Evolutionary conservation across 306 rosid genomes (phyloP), one percentile per base, ranked within the genome.

Genomic region (Trifolium fragiferum): DNA sequence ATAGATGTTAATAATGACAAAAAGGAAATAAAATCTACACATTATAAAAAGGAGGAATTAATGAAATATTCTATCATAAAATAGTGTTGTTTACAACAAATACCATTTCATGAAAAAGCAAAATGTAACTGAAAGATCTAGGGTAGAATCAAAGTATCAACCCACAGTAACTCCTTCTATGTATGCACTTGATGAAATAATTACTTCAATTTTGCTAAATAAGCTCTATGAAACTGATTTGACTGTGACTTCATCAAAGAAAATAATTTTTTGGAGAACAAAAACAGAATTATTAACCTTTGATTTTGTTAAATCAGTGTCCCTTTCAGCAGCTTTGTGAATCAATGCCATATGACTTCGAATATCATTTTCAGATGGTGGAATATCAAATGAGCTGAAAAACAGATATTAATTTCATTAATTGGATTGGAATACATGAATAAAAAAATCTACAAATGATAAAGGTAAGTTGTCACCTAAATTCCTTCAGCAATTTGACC

Each of bases 361-460:
- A 80, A 86, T 9, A 78, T 90, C 90, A 61, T 61, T 64, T 46
- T 74, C 86, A 18, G 81, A 88, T 50, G 81, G 88, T 20, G 37
- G 2, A 57, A 78, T 66, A 37, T 80, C 87, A 83, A 71, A 86
- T 46, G 81, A 72, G 51, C 90, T 88, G 80, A 84, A 86, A 78
- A 41, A 68, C 10, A 84, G 51, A 62, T 8, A 72, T 38, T 44
- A 44, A 4, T 44, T 46, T 69, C 53, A 83, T 25, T 19, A 21
- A 79, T 61, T 10, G 68, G 77, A 73, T 47, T 38, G 50, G 47
- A 41, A 76, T 59, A 21, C 27, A 68, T 4, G 21, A 63, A 68
- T 21, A 68, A 30, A 25, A 25, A 58, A 40, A 65, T 62, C 30
- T 30, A 12, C 51, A 20, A 72, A 63, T 12, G 69, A 46, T 65